phyloP scores from a whole-genome alignment of 768 basidiomycete genomes.

The Tulasnella sp. region DNA sequence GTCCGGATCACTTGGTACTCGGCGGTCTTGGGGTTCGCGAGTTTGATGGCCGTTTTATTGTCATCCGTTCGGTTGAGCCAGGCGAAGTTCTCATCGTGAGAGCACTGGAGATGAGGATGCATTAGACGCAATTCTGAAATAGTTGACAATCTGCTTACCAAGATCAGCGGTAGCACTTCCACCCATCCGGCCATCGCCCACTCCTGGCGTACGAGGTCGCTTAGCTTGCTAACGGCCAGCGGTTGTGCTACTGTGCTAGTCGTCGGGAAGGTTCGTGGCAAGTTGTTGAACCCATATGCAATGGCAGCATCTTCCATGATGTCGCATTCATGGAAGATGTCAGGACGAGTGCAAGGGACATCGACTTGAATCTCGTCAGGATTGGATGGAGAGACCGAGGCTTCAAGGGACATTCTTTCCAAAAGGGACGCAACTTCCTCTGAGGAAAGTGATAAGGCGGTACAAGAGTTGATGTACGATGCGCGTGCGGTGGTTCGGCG shows the following conservation, averaged over 20 bases:
- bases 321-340: constrained; percentile 97
- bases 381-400: constrained; percentile 50
- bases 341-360: constrained; percentile 93
- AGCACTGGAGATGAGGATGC: constrained; percentile 60
- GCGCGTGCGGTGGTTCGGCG: constrained; percentile 68
- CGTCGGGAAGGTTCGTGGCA: constrained; percentile 84
- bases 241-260: constrained; percentile 96
- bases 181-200: constrained; percentile 96
- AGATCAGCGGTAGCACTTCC: constrained; percentile 88
- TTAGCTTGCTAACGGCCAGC: constrained; percentile 80
- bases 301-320: constrained; percentile 98
- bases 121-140: background rate
- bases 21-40: constrained; percentile 94
- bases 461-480: constrained; percentile 95
- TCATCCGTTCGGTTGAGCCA: constrained; percentile 87
- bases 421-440: constrained; percentile 68
- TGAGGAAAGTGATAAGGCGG: constrained; percentile 70
- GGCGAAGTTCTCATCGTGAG: constrained; percentile 96
- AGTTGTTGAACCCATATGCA: constrained; percentile 96
- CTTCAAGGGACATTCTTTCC: constrained; percentile 73
- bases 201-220: constrained; percentile 81
- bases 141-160: constrained; percentile 53
- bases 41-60: constrained; percentile 74
- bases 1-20: constrained; percentile 99
- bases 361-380: constrained; percentile 68